Evolutionary conservation across 352 stramenopile genomes (phyloP).

Genomic region (Phytophthora pluvialis): DNA sequence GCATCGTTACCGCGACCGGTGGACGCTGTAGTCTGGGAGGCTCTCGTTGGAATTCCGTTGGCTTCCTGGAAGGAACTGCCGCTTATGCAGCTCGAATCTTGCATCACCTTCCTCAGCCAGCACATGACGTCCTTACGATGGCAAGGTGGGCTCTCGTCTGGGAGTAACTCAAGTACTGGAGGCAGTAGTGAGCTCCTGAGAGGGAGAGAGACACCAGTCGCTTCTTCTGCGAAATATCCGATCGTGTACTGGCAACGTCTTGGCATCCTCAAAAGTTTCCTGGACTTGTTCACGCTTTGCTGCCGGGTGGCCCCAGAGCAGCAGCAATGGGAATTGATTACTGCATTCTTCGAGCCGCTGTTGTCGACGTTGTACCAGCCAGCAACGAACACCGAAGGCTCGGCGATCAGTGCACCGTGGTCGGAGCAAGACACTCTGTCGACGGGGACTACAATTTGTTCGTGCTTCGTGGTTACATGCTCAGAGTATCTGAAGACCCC

Average conservation of each 20-base stretch:
- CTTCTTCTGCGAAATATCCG: conserved; percentile 40
- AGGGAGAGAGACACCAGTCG: conserved; percentile 18
- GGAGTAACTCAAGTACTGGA: conserved; percentile 6
- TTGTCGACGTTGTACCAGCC: conserved; percentile 84
- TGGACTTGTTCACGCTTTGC: conserved; percentile 81
- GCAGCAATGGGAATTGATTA: conserved; percentile 75
- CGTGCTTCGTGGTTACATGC: conserved; percentile 81
- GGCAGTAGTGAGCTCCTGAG: conserved; percentile 17
- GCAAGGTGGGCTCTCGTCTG: conserved; percentile 45
- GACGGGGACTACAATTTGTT: conserved; percentile 78
- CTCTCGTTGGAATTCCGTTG: conserved; percentile 55
- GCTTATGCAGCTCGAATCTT: conserved; percentile 48
- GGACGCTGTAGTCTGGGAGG: conserved; percentile 75
- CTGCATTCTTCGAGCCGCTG: conserved; percentile 78
- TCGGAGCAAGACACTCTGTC: conserved; percentile 73
- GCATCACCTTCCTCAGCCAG: conserved; percentile 63
- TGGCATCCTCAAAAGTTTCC: conserved; percentile 75
- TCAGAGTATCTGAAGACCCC: conserved; percentile 66
- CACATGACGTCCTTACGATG: conserved; percentile 69
- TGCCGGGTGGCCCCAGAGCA: conserved; percentile 62
- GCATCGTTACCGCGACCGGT: conserved; percentile 54
- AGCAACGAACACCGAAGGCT: conserved; percentile 70
- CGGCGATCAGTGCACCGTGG: conserved; percentile 73
- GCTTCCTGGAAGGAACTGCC: conserved; percentile 56
- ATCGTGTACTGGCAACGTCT: conserved; percentile 75